These are phyloP conservation scores for Chrysochromulina tobinii DNA, from an alignment of 78 protist species.

Conservation along the genomic window DNA sequence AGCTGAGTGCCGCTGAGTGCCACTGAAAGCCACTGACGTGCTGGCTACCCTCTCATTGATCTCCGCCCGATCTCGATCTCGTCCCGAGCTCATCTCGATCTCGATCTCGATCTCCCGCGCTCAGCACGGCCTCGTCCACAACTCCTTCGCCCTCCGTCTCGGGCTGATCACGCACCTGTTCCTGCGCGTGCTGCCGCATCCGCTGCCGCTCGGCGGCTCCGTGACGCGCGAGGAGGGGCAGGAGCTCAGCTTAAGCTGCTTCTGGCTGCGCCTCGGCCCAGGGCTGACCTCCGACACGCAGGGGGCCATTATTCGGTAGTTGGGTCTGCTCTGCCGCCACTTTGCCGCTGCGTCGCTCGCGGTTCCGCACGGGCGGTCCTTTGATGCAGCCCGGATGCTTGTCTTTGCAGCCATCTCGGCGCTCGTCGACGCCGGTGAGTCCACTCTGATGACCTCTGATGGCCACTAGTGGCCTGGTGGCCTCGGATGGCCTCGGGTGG, in stretches of 20 bases:
- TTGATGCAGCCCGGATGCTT: slow-evolving; percentile 36
- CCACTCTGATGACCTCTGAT: no score
- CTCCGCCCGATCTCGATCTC: no score
- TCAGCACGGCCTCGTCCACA: background rate
- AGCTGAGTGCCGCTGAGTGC: no score
- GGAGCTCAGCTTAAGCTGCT: background rate
- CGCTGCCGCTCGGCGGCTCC: no score
- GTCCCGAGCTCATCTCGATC: no score
- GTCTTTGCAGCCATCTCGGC: slow-evolving; percentile 32
- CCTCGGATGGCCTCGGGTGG: no score
- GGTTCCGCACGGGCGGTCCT: background rate
- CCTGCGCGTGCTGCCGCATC: slow-evolving; percentile 24
- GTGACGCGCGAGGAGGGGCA: no score
- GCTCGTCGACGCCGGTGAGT: slow-evolving; percentile 41
- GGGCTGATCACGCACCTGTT: slow-evolving; percentile 26
- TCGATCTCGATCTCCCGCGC: no score
- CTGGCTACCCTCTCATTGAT: no score
- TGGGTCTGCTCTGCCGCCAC: slow-evolving; percentile 10
- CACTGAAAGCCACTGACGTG: no score
- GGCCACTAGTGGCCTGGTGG: no score
- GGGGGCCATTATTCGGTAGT: slow-evolving; percentile 1
- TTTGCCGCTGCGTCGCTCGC: slow-evolving; percentile 27
- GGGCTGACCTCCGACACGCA: background rate
- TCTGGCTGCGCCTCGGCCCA: background rate
- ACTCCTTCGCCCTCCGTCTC: slow-evolving; percentile 21